A percentile compares a stretch with the other conserved stretches of the same genome.
These are phyloP conservation scores for Apophysomyces variabilis DNA, from an alignment of 371 early-diverging fungal species.

Conservation along the genomic window DNA sequence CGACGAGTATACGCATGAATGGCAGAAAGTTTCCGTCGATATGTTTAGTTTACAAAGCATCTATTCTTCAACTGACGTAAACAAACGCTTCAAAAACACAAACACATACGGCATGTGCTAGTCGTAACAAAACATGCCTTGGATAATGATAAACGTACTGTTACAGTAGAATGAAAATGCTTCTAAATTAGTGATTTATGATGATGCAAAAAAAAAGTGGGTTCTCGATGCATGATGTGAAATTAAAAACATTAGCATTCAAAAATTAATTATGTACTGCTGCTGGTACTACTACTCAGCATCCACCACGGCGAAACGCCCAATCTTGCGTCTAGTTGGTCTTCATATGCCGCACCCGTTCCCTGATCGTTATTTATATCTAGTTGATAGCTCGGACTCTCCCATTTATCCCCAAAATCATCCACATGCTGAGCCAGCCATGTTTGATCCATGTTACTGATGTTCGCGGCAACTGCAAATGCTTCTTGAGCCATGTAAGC, in stretches of 20 bases:
- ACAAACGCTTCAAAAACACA: too few species aligned
- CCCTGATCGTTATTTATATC: slow-evolving; percentile 13
- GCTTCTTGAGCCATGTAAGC: slow-evolving; percentile 31
- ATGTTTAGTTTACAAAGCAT: too few species aligned
- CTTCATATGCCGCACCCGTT: neutral
- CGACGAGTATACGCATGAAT: too few species aligned
- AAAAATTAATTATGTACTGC: neutral
- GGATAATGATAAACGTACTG: too few species aligned
- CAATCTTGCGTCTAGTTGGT: slow-evolving; percentile 5
- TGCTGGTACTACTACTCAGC: slow-evolving; percentile 7
- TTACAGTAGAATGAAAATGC: slow-evolving; percentile 1
- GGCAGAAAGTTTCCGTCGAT: too few species aligned
- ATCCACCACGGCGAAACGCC: slow-evolving; percentile 12
- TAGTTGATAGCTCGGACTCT: neutral
- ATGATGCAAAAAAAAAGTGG: neutral
- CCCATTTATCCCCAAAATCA: slow-evolving; percentile 7
- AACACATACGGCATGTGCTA: too few species aligned
- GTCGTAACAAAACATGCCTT: too few species aligned
- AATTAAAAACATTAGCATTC: neutral
- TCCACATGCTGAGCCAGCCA: slow-evolving; percentile 12
- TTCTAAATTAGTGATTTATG: neutral
- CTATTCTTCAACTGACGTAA: too few species aligned
- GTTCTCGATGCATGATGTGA: slow-evolving; percentile 6
- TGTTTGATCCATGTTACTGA: slow-evolving; percentile 4
- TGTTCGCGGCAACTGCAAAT: slow-evolving; percentile 1